Conservation (phyloP, 495 filamentous ascomycete species). For the Penicillium egyptiacum region DNA sequence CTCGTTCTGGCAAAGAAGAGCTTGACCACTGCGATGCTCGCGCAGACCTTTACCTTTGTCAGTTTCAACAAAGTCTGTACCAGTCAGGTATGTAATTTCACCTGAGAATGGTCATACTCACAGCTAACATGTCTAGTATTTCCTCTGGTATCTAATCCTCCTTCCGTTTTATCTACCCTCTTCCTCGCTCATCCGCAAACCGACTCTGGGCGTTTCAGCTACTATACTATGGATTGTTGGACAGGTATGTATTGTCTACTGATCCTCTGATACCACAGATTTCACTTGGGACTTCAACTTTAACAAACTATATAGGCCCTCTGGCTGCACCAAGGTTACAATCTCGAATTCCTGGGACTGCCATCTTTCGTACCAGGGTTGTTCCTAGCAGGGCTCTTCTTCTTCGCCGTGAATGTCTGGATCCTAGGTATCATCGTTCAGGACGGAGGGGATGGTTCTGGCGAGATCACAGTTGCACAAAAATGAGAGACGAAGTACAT, state of each 20-base stretch:
- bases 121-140: slow-evolving; percentile 63
- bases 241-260: slow-evolving; percentile 46
- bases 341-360: slow-evolving; percentile 83
- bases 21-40: slow-evolving; percentile 85
- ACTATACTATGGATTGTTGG: slow-evolving; percentile 68
- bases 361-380: slow-evolving; percentile 84
- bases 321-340: slow-evolving; percentile 88
- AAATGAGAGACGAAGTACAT: background rate
- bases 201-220: slow-evolving; percentile 60
- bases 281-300: background rate
- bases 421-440: slow-evolving; percentile 75
- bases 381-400: slow-evolving; percentile 69
- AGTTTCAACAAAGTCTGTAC: slow-evolving; percentile 99
- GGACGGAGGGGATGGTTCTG: slow-evolving; percentile 54
- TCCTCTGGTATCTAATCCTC: slow-evolving; percentile 95
- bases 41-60: slow-evolving; percentile 97
- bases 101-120: background rate
- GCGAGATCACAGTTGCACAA: background rate
- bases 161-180: slow-evolving; percentile 85
- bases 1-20: slow-evolving; percentile 77
- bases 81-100: slow-evolving; percentile 66
- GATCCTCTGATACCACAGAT: background rate
- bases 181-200: slow-evolving; percentile 65
- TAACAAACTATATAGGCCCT: slow-evolving; percentile 48
- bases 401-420: slow-evolving; percentile 86